Base-by-base conservation (phyloP, 371 early-diverging fungal genomes). In the Mortierella sp. region DNA sequence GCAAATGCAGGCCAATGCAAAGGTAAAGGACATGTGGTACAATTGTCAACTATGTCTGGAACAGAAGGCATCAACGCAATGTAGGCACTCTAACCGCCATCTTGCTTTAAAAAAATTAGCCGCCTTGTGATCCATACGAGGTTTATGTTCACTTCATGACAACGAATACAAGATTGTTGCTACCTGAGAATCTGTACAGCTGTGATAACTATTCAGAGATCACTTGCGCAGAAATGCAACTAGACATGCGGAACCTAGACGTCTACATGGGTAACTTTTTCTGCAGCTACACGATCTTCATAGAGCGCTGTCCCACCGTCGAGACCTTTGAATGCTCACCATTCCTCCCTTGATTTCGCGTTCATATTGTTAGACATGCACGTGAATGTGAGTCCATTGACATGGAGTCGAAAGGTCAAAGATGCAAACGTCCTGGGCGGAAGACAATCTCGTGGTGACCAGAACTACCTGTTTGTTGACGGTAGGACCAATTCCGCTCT, bases 111-210 rank as follows among this genome's bases (percentile, higher is more conserved):
- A n/a, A n/a, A n/a, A n/a, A 42, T 26, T 64, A 87, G 86, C 85
- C 85, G 23, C 63, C 80, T 1, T 67, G 67, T 41, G 90, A 90
- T 72, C 89, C 86, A 7, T 91, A 89, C 54, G 93, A 93, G 67
- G 86, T 90, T 0, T 87, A 87, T 54, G 46, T 94, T 5, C 60
- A 82, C 12, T 70, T 85, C 24, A 65, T 83, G 14, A 66, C 88
- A 5, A 82, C 84, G 42, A 86, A 90, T 57, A 89, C 85, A 4
- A 83, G 86, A 0, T 54, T 89, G n/a, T 52, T 87, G 16, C 64
- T 93, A 12, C 93, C 93, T 2, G 91, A 91, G 53, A 90, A 90
- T 47, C 64, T 94, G n/a, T 94, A 92, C 61, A 86, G 82, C 47
- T 81, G 87, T 48, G 84, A 86, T 14, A 81, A 84, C 34, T 73